phyloP scores from a whole-genome alignment of 1,284 basidiomycete species.

The Heterobasidion annosum region DNA sequence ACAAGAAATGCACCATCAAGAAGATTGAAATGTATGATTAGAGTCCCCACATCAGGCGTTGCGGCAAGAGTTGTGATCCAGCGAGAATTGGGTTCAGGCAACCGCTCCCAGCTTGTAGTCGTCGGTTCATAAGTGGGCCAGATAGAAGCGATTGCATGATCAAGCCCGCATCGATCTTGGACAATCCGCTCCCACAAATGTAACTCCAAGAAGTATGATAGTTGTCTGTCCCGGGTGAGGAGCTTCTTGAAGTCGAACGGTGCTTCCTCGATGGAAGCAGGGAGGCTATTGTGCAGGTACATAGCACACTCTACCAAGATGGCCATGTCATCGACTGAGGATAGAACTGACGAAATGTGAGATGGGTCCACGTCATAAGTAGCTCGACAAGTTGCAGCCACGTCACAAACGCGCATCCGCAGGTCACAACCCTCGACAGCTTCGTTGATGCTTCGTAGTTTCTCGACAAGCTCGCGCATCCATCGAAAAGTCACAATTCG shows the following conservation, averaged over 20 bases:
- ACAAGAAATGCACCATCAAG: slow-evolving; percentile 32
- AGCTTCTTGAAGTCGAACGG: slow-evolving; percentile 9
- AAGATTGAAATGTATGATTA: slow-evolving; percentile 28
- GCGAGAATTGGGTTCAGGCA: slow-evolving; percentile 18
- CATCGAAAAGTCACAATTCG: slow-evolving; percentile 25
- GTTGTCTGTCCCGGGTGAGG: slow-evolving; percentile 17
- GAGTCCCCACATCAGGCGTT: slow-evolving; percentile 7
- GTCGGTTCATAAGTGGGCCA: slow-evolving; percentile 27
- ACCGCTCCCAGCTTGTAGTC: slow-evolving; percentile 19
- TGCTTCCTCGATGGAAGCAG: slow-evolving; percentile 1
- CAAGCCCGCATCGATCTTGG: slow-evolving; percentile 15
- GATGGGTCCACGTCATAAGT: slow-evolving; percentile 29
- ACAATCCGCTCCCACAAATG: slow-evolving; percentile 10
- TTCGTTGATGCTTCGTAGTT: slow-evolving; percentile 13
- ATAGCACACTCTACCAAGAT: slow-evolving; percentile 27
- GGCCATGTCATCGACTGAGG: slow-evolving; percentile 14
- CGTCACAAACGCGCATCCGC: slow-evolving; percentile 21
- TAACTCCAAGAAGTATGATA: slow-evolving; percentile 20
- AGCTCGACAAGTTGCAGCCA: slow-evolving; percentile 27
- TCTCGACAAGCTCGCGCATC: slow-evolving; percentile 21
- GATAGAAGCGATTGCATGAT: slow-evolving; percentile 22
- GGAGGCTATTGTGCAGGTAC: slow-evolving; percentile 21
- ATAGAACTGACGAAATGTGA: slow-evolving; percentile 3
- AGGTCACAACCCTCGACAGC: slow-evolving; percentile 15
- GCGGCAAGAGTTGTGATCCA: slow-evolving; percentile 23